Conservation (phyloP, 2,329 filamentous ascomycete genomes). For the Ophioceras dolichostomum region DNA sequence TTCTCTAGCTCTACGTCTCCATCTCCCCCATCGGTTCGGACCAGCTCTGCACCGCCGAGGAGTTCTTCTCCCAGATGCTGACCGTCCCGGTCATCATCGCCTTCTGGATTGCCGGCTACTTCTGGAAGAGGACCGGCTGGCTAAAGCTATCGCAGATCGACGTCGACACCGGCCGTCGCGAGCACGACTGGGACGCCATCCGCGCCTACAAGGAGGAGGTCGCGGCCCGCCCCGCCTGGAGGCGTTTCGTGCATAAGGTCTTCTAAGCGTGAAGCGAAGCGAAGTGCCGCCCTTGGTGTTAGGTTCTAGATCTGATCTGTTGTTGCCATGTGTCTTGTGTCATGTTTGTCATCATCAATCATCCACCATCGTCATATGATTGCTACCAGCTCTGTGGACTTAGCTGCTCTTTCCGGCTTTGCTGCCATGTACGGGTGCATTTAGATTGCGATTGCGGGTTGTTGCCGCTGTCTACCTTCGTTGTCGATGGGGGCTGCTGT, state of each 20-base stretch:
- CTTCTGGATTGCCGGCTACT: slow-evolving; percentile 43
- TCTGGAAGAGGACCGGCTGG: slow-evolving; percentile 55
- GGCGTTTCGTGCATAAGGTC: slow-evolving; percentile 6
- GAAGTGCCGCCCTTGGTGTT: too few species aligned
- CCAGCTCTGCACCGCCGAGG: slow-evolving; percentile 24
- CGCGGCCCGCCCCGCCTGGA: slow-evolving; percentile 7
- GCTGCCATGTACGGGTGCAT: too few species aligned
- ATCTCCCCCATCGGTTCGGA: slow-evolving; percentile 19
- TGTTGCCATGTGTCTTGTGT: not conserved
- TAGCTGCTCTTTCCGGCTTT: too few species aligned
- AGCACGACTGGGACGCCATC: slow-evolving; percentile 53
- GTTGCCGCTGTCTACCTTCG: too few species aligned
- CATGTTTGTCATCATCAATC: not conserved
- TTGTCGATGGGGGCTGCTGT: too few species aligned
- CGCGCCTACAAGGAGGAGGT: slow-evolving; percentile 33
- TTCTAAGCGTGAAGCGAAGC: too few species aligned
- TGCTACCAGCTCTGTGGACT: too few species aligned
- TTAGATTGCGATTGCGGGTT: too few species aligned
- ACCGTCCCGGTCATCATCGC: slow-evolving; percentile 37
- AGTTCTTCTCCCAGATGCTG: slow-evolving; percentile 42
- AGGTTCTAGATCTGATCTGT: not conserved
- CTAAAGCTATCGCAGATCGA: slow-evolving; percentile 48
- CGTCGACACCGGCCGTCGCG: slow-evolving; percentile 51
- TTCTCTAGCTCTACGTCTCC: slow-evolving; percentile 33
- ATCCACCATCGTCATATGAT: too few species aligned